A percentile compares a stretch with the other conserved stretches of the same genome.
Evolutionary conservation across 2,329 filamentous ascomycete species (phyloP).

Genomic region (Penicillium olsonii): DNA sequence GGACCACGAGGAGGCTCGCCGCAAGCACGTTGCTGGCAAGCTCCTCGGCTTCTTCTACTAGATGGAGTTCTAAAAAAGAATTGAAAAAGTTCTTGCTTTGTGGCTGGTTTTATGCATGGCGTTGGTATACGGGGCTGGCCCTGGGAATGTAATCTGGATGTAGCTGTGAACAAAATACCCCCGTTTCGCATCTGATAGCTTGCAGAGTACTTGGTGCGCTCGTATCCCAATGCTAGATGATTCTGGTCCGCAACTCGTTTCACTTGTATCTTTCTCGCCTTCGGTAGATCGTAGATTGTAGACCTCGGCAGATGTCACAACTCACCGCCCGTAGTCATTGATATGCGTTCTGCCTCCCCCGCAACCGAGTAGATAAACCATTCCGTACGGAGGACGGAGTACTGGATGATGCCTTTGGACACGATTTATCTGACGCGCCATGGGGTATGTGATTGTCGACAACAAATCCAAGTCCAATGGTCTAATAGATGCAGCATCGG

Average conservation of each 20-base stretch:
- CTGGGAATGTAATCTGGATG: constrained; percentile 29
- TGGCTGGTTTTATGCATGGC: constrained; percentile 25
- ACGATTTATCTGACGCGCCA: constrained; percentile 74
- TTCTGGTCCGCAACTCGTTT: constrained; percentile 19
- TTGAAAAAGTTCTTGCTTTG: constrained; percentile 32
- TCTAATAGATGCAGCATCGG: constrained; percentile 67
- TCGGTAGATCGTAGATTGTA: neutral
- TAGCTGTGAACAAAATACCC: constrained; percentile 23
- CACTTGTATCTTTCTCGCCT: too few species aligned
- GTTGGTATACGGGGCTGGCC: constrained; percentile 19
- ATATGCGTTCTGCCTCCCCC: constrained; percentile 22
- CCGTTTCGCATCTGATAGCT: constrained; percentile 19
- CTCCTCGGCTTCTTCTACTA: constrained; percentile 99
- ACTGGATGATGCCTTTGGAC: constrained; percentile 61
- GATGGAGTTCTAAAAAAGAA: constrained; percentile 33
- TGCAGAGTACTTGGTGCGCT: constrained; percentile 27
- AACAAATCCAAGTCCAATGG: neutral
- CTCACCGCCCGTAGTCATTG: constrained; percentile 2
- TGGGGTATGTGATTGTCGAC: constrained; percentile 61
- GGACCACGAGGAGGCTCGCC: constrained; percentile 99
- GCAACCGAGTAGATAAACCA: constrained; percentile 7
- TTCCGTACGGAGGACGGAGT: too few species aligned
- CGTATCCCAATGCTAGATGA: constrained; percentile 22
- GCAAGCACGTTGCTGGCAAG: constrained; percentile 99
- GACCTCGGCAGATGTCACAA: neutral